Percentiles rank a stretch among this genome's conserved stretches.
Evolutionary conservation across 2,329 filamentous ascomycete genomes (phyloP).

Genomic region (Arthrobotrys megalospora): DNA sequence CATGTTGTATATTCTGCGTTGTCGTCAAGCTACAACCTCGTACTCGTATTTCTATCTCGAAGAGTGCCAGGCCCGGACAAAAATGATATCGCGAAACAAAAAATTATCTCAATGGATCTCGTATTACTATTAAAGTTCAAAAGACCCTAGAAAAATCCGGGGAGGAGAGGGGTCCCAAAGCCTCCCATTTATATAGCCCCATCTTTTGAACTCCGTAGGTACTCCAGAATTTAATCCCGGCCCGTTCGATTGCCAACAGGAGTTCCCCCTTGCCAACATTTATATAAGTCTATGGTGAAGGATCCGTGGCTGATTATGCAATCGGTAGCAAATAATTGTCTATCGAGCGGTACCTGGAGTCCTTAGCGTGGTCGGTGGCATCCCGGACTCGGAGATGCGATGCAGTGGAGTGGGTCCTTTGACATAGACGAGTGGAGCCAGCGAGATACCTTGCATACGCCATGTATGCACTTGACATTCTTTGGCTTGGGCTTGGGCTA

Average conservation of each 20-base stretch:
- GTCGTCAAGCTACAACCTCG: background rate
- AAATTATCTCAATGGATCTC: background rate
- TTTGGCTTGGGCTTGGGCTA: background rate
- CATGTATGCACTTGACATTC: background rate
- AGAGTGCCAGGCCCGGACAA: background rate
- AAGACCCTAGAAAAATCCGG: background rate
- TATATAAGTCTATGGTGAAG: constrained; percentile 20
- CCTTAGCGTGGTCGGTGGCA: constrained; percentile 18
- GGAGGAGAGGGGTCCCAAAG: background rate
- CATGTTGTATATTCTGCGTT: constrained; percentile 59
- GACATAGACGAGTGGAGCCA: background rate
- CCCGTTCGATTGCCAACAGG: background rate
- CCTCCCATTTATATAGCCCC: constrained; percentile 7
- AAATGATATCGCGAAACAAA: background rate
- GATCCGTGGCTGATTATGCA: constrained; percentile 29
- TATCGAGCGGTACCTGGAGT: constrained; percentile 11
- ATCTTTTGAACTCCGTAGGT: constrained; percentile 1
- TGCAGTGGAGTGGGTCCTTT: constrained; percentile 12
- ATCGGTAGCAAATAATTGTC: constrained; percentile 19
- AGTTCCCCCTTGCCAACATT: background rate
- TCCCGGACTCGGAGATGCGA: constrained; percentile 29
- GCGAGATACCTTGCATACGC: background rate
- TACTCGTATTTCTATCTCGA: background rate
- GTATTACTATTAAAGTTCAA: background rate
- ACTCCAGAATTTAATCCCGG: constrained; percentile 3